Evolutionary conservation across 306 rosid species (phyloP).

Genomic region (Datisca glomerata): DNA sequence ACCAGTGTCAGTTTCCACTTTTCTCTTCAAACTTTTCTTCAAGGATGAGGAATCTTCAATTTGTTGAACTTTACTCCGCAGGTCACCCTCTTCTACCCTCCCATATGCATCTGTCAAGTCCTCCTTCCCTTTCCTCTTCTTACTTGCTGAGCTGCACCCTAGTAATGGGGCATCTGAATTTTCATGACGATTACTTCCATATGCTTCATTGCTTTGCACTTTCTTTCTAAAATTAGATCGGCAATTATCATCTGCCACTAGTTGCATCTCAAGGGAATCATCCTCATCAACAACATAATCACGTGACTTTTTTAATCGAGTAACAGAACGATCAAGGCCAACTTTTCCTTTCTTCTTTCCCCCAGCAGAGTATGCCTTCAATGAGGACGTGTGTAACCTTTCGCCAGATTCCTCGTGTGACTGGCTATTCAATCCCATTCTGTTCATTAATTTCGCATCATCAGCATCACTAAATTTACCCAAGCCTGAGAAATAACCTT

Average conservation of each 20-base stretch:
- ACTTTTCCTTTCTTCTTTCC: constrained; percentile 48
- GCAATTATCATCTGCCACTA: constrained; percentile 34
- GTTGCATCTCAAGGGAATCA: constrained; percentile 32
- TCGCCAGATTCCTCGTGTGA: constrained; percentile 36
- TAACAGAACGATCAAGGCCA: constrained; percentile 26
- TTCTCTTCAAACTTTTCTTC: constrained; percentile 65
- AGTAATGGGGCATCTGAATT: constrained; percentile 55
- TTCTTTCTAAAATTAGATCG: constrained; percentile 37
- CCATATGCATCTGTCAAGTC: constrained; percentile 22
- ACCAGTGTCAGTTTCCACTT: constrained; percentile 40
- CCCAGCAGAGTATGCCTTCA: constrained; percentile 25
- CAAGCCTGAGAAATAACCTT: constrained; percentile 25
- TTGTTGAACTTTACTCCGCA: constrained; percentile 24
- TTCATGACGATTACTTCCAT: constrained; percentile 29
- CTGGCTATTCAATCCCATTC: constrained; percentile 38
- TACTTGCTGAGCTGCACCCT: constrained; percentile 47
- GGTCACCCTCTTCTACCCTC: constrained; percentile 38
- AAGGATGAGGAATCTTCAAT: constrained; percentile 31
- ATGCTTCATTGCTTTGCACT: constrained; percentile 34
- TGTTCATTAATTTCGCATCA: constrained; percentile 31
- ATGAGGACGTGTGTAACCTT: constrained; percentile 27
- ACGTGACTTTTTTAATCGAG: constrained; percentile 25
- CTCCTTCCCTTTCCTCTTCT: constrained; percentile 64
- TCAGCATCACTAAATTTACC: constrained; percentile 38
- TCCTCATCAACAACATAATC: constrained; percentile 46